Percentiles rank a stretch among this genome's conserved stretches.
Evolutionary conservation across 2,329 filamentous ascomycete genomes (phyloP).

Genomic region (Phyllosticta ampelicida): DNA sequence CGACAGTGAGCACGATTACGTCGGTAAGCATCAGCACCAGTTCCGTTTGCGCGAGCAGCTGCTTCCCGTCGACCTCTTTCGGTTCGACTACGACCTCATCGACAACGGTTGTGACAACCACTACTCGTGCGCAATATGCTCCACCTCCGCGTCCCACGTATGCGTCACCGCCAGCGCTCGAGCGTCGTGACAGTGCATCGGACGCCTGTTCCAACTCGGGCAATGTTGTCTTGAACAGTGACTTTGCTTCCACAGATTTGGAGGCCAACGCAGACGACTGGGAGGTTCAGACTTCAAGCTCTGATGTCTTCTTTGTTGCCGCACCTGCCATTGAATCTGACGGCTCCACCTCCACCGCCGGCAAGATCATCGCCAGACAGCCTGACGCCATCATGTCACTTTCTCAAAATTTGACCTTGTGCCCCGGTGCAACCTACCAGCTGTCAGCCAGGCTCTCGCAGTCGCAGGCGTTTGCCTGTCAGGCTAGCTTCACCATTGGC

Average conservation of each 20-base stretch:
- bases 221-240: conserved; percentile 20
- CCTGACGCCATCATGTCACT: not conserved
- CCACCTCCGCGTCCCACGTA: not conserved
- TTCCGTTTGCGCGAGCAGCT: conserved; percentile 9
- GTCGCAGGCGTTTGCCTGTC: not conserved
- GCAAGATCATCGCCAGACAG: conserved; percentile 14
- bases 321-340: conserved; percentile 2
- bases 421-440: conserved; percentile 18
- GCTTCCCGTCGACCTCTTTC: too few relatives aligned
- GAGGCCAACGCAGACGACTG: conserved; percentile 16
- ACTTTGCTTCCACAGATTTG: conserved; percentile 14
- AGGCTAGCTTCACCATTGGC: not conserved
- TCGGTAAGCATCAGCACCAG: not conserved
- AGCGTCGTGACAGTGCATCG: not conserved
- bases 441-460: not conserved
- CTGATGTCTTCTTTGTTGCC: not conserved
- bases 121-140: not conserved
- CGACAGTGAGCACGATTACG: not conserved
- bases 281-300: conserved; percentile 5
- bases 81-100: conserved; percentile 9
- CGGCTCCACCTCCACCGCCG: conserved; percentile 10
- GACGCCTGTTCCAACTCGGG: conserved; percentile 16
- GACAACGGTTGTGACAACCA: not conserved
- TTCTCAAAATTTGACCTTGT: conserved; percentile 19
- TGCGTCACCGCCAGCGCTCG: not conserved